These are phyloP conservation scores for Podaxis sp. DNA, from an alignment of 768 basidiomycete genomes.

Conservation along the genomic window DNA sequence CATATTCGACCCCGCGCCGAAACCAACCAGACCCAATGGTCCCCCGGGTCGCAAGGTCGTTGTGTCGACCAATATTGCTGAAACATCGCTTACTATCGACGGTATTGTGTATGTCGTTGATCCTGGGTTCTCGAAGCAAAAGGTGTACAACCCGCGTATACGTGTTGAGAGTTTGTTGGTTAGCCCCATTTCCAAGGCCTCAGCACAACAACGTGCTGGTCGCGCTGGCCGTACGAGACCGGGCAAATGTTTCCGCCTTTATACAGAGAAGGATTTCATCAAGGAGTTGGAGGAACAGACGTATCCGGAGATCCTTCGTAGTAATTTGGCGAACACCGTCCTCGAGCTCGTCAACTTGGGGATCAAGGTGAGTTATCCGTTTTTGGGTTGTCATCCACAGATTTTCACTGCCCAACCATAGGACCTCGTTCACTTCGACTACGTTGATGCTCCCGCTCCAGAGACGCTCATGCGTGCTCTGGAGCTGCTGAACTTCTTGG, in stretches of 20 bases:
- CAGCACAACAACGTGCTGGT: constrained; percentile 93
- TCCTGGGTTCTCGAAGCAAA: constrained; percentile 97
- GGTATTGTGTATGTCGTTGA: constrained; percentile 99
- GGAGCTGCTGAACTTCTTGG: constrained; percentile 89
- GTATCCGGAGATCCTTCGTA: constrained; percentile 91
- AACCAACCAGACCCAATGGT: constrained; percentile 55
- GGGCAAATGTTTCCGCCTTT: constrained; percentile 95
- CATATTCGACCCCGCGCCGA: constrained; percentile 90
- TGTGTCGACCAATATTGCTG: constrained; percentile 95
- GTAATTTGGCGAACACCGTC: constrained; percentile 91
- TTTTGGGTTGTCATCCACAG: background rate
- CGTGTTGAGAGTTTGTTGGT: constrained; percentile 93
- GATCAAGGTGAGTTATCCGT: constrained; percentile 57
- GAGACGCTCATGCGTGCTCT: constrained; percentile 97
- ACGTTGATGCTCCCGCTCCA: constrained; percentile 90
- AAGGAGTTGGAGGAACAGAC: constrained; percentile 96
- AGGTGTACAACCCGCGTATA: constrained; percentile 96
- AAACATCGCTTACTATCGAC: constrained; percentile 96
- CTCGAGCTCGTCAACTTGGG: constrained; percentile 94
- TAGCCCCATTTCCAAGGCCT: constrained; percentile 94
- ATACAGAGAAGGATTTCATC: constrained; percentile 98
- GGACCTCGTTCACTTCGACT: constrained; percentile 88
- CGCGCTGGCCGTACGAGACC: constrained; percentile 95
- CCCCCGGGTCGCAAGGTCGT: constrained; percentile 93
- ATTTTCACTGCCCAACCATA: constrained; percentile 19